Base-by-base conservation (phyloP, 2,329 filamentous ascomycete genomes). In the Alternaria metachromatica region DNA sequence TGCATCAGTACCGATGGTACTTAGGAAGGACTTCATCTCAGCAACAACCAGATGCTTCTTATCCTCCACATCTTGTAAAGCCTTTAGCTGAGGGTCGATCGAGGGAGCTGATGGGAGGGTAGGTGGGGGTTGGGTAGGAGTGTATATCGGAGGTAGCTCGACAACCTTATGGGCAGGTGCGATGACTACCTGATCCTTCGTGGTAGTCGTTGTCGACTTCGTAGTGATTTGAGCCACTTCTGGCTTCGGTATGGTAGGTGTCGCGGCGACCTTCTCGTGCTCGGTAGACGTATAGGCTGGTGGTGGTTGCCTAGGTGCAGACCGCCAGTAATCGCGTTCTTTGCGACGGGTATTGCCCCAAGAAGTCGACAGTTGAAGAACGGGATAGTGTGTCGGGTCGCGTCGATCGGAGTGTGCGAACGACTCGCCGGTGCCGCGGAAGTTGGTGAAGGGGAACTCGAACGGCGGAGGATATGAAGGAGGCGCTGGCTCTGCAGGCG, bases 381-480 rank as follows among this genome's bases (percentile, higher is more conserved):
- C 21, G 7, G 23, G 6, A 21, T 51, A 26, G 15, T 51, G 37
- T 33, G 53, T 48, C 25, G 18, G 43, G 12, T 44, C 9, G 18
- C n/a, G 21, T 13, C 43, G 45, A 37, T 30, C 41, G 12, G 41
- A 46, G 9, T 51, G 30, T 9, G 26, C 43, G 18, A 58, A 63
- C 2, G 60, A 57, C 13, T 63, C 56, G 3, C 60, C 57, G 6
- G 63, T 66, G 3, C 30, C 63, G 12, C 26, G 37, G 49, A 66
- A 58, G 33, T 58, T 43, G 5, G 57, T 30, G 44, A 55, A 66
- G 18, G 56, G 44, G 20, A 46, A 51, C 1, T 28, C 26, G 7
- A 12, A 25, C 10, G 33, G 56, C 7, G 56, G 20, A 1, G 60
- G 44, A 15, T 37, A 37, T 15, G 12, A 5, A 2, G 37, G 44